These are phyloP conservation scores for Amanita exitialis DNA, from an alignment of 768 basidiomycete genomes.

Conservation along the genomic window DNA sequence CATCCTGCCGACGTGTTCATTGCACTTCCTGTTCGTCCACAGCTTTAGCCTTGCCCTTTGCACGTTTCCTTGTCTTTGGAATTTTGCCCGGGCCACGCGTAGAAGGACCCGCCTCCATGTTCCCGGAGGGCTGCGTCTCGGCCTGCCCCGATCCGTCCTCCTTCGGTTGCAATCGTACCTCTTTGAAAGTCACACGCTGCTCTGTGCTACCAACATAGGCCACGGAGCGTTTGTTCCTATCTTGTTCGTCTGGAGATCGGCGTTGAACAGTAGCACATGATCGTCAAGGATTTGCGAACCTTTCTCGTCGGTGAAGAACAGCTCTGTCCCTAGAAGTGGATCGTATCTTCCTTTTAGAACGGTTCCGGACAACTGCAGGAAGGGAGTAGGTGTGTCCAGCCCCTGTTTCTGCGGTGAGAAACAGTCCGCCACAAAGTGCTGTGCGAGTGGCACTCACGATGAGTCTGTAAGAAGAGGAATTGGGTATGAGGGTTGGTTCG, in stretches of 20 bases:
- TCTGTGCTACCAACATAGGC: constrained; percentile 51
- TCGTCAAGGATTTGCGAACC: constrained; percentile 21
- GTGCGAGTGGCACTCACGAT: constrained; percentile 56
- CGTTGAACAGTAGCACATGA: neutral
- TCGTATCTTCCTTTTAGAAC: constrained; percentile 65
- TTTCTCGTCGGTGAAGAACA: constrained; percentile 67
- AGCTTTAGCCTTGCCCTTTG: constrained; percentile 9
- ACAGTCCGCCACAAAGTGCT: neutral
- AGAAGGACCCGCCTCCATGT: neutral
- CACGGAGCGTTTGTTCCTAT: constrained; percentile 35
- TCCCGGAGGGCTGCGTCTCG: neutral
- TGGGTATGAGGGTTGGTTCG: constrained; percentile 69
- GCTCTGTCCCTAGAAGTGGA: constrained; percentile 55
- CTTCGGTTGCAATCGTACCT: constrained; percentile 49
- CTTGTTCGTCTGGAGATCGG: constrained; percentile 24
- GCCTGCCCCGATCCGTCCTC: neutral
- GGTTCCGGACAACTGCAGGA: constrained; percentile 67
- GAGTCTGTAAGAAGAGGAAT: constrained; percentile 58
- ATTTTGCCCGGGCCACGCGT: neutral
- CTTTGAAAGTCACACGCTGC: constrained; percentile 63
- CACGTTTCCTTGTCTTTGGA: constrained; percentile 2
- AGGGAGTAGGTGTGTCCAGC: constrained; percentile 64
- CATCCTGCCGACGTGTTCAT: neutral
- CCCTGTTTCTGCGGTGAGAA: constrained; percentile 32
- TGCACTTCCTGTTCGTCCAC: constrained; percentile 7